A percentile compares a stretch with the other conserved stretches of the same genome.
Evolutionary conservation across 2,329 filamentous ascomycete species (phyloP).

Genomic region (Fusarium xylarioides): DNA sequence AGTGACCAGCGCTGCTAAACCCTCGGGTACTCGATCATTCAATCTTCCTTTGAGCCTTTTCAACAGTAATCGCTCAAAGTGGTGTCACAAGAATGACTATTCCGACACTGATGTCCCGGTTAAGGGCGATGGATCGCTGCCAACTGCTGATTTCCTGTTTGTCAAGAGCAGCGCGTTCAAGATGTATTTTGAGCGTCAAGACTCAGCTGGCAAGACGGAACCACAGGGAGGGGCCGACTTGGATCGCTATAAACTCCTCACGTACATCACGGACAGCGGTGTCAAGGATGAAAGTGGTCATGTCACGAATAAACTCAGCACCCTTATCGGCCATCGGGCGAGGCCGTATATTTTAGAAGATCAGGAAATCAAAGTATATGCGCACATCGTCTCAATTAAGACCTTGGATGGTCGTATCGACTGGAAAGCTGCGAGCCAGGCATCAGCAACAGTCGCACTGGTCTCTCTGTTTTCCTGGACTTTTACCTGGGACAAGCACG

Average conservation of each 20-base stretch:
- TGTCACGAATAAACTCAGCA: not conserved
- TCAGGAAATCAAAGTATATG: not conserved
- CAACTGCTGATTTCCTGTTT: not conserved
- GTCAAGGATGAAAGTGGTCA: not conserved
- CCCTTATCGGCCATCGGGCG: not conserved
- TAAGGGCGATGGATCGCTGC: not conserved
- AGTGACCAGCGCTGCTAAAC: not conserved
- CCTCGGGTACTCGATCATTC: not conserved
- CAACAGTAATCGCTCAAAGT: not conserved
- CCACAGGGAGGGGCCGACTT: not conserved
- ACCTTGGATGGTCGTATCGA: not conserved
- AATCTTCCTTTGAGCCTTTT: not conserved
- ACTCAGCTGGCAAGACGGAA: rapidly evolving
- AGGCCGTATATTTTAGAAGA: rapidly evolving
- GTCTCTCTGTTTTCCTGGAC: not conserved
- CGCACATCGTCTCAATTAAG: not conserved
- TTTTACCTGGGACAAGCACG: not conserved
- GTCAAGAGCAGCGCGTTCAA: not conserved
- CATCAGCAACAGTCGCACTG: not conserved
- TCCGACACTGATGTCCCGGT: not conserved
- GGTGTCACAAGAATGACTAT: not conserved
- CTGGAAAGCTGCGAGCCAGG: not conserved
- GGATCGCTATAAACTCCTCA: not conserved
- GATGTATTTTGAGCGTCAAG: not conserved
- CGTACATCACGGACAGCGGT: not conserved